phyloP scores from a whole-genome alignment of 768 basidiomycete species.

The Leucogyrophana mollusca region DNA sequence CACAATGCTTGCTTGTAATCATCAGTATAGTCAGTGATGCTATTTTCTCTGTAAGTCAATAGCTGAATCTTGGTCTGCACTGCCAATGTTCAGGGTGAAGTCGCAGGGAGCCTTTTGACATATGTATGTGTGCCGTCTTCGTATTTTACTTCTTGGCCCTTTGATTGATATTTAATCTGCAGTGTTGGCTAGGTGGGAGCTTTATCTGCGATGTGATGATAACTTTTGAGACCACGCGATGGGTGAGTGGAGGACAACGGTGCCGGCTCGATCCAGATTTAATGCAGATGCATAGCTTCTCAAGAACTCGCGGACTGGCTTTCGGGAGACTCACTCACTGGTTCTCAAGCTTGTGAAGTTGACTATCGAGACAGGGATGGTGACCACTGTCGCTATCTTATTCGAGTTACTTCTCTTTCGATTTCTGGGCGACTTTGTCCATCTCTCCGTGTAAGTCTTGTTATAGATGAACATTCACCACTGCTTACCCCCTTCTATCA shows the following conservation, averaged over 20 bases:
- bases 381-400: constrained; percentile 1
- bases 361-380: constrained; percentile 3
- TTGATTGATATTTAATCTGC: not conserved
- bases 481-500: too few species aligned
- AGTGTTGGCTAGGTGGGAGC: not conserved
- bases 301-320: not conserved
- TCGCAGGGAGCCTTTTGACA: not conserved
- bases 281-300: not conserved
- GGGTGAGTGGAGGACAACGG: not conserved
- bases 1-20: not conserved
- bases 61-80: not conserved
- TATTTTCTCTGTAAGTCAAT: not conserved
- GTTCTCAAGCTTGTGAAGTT: not conserved
- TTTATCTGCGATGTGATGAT: not conserved
- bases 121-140: too few species aligned
- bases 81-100: not conserved
- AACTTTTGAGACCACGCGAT: not conserved
- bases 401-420: not conserved
- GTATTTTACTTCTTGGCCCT: too few species aligned
- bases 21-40: not conserved
- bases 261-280: not conserved
- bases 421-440: not conserved
- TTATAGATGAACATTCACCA: too few species aligned
- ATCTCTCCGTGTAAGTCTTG: too few species aligned
- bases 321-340: not conserved